Conservation (phyloP, 306 rosid species). For the Quercus bicolor region DNA sequence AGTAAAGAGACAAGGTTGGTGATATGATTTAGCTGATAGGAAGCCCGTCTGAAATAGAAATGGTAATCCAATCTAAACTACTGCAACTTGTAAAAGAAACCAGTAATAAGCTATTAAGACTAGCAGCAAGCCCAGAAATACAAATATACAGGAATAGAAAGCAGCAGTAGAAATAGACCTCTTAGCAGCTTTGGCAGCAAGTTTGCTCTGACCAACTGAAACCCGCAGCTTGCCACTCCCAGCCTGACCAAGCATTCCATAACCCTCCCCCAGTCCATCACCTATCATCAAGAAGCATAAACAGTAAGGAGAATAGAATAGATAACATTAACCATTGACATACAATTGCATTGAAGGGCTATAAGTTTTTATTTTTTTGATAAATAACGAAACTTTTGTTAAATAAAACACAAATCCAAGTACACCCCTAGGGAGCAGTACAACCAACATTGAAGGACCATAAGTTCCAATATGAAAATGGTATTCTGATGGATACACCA, state of each 20-base stretch:
- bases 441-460: neutral
- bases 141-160: neutral
- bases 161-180: slow-evolving; percentile 42
- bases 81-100: neutral
- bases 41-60: neutral
- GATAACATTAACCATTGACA: neutral
- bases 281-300: slow-evolving; percentile 45
- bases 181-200: slow-evolving; percentile 87
- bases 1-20: slow-evolving; percentile 3
- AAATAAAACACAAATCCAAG: too few species aligned
- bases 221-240: slow-evolving; percentile 98
- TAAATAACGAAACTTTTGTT: too few species aligned
- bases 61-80: neutral
- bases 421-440: too few species aligned
- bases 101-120: slow-evolving; percentile 6
- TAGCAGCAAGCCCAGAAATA: neutral
- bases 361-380: neutral
- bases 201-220: slow-evolving; percentile 77
- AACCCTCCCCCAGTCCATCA: slow-evolving; percentile 95
- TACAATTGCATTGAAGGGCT: neutral
- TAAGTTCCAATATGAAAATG: neutral
- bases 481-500: neutral
- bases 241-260: slow-evolving; percentile 99
- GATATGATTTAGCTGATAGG: neutral
- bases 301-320: slow-evolving; percentile 3